Base-by-base conservation (phyloP, 2,329 filamentous ascomycete genomes). In the Fusarium metavorans region DNA sequence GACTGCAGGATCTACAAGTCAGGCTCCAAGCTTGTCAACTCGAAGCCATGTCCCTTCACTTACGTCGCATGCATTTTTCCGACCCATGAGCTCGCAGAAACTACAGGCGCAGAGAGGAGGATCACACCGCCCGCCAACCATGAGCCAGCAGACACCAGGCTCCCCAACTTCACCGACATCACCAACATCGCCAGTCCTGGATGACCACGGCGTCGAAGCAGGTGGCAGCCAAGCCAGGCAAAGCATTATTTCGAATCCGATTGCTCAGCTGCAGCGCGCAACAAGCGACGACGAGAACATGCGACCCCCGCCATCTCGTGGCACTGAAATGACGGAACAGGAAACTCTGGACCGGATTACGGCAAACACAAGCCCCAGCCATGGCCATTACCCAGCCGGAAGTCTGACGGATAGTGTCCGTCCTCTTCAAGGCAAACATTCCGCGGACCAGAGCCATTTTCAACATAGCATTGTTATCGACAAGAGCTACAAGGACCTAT, bases 41-140 rank as follows among this genome's bases (percentile, higher is more conserved):
- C 90, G 92, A 79, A 97, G 94, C 48, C 97, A 99, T 86, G 95
- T 97, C 23, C 95, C 97, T 1, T 95, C 93, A 2, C 86, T 99
- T 63, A 93, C 95, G 4, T 95, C 95, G 18, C 93, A 96, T 80
- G 96, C 94, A 64, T 98, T 99, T 85, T 98, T 97, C 81, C 93
- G 93, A 25, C 97, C 97, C 43, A 97, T 99, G 95, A 98, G 95
- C 84, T 97, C 96, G 27, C 95, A 98, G 82, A 93, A 95, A 81
- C 87, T 98, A 60, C 96, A 98, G 84, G 95, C 95, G 64, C 97
- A 98, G 83, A 89, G 96, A 82, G 92, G 80, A 73, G 90, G 92
- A 73, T 88, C 83, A 10, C 80, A 85, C 41, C 85, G 88, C 25
- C 85, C 87, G 7, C 76, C 82, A 16, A 86, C 84, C 25, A 81